These are phyloP conservation scores for Leptodontidium sp. DNA, from an alignment of 2,329 filamentous ascomycete genomes.

Conservation along the genomic window DNA sequence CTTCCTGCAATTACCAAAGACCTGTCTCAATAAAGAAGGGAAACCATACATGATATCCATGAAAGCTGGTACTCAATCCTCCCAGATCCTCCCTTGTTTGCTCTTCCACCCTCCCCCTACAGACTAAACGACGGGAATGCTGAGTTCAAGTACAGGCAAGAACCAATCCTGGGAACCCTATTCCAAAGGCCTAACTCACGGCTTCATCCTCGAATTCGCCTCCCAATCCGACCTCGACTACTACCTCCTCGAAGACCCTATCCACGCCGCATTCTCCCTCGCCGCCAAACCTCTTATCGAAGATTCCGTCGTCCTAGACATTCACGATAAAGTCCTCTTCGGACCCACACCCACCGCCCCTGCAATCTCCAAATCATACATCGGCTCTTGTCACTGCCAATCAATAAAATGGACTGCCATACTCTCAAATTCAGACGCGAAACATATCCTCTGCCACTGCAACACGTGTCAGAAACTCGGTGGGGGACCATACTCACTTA, in stretches of 20 bases:
- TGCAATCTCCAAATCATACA: background rate
- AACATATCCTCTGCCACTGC: constrained; percentile 3
- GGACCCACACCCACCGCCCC: constrained; percentile 7
- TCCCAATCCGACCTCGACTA: constrained; percentile 19
- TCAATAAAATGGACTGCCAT: background rate
- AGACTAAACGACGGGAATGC: too few species aligned
- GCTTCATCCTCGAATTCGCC: constrained; percentile 19
- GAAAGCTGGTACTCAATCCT: constrained; percentile 1
- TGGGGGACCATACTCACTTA: background rate
- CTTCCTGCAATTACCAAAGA: constrained; percentile 5
- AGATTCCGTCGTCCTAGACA: constrained; percentile 22
- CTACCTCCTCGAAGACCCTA: constrained; percentile 19
- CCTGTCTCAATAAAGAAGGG: constrained; percentile 2
- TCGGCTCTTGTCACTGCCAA: background rate
- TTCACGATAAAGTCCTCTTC: constrained; percentile 21
- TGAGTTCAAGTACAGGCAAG: constrained; percentile 5
- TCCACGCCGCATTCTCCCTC: constrained; percentile 19
- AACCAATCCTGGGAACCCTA: constrained; percentile 22
- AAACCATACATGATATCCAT: constrained; percentile 10
- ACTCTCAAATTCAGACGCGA: background rate
- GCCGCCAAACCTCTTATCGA: constrained; percentile 22
- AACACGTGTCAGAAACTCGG: background rate
- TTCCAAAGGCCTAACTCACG: constrained; percentile 21
- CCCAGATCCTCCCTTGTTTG: too few species aligned
- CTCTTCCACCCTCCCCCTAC: too few species aligned